These are phyloP conservation scores for Chenopodium album DNA, from an alignment of 148 eudicot species.

Conservation along the genomic window DNA sequence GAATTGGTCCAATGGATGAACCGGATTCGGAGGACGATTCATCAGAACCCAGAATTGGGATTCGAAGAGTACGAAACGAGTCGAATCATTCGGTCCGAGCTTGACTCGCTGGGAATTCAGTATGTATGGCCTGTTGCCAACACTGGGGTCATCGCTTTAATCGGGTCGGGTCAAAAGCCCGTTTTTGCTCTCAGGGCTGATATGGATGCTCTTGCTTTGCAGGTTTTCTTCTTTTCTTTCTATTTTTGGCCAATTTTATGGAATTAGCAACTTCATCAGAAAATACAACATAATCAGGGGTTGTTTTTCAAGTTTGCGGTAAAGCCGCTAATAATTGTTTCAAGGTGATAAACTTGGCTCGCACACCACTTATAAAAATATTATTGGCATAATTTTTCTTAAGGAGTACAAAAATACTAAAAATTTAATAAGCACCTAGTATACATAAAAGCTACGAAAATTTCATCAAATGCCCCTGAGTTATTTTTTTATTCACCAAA, in stretches of 20 bases:
- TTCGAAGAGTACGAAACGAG: constrained; percentile 60
- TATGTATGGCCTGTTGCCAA: constrained; percentile 62
- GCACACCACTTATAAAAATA: too few species aligned
- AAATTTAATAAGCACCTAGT: too few species aligned
- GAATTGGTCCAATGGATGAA: constrained; percentile 58
- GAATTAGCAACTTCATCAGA: too few species aligned
- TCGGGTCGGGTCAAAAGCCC: constrained; percentile 61
- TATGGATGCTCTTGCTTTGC: constrained; percentile 76
- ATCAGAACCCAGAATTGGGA: constrained; percentile 63
- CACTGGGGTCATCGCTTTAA: constrained; percentile 57
- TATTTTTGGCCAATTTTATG: not conserved
- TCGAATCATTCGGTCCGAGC: constrained; percentile 54
- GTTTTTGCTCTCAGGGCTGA: constrained; percentile 66
- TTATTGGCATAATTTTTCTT: too few species aligned
- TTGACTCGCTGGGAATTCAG: constrained; percentile 50
- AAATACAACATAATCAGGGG: too few species aligned
- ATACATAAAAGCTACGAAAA: too few species aligned
- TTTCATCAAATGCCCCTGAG: too few species aligned
- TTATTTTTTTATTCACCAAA: too few species aligned
- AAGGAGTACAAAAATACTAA: too few species aligned
- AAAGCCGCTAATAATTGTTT: too few species aligned
- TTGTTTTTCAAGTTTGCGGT: too few species aligned
- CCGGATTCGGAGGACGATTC: constrained; percentile 50
- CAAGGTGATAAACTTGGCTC: too few species aligned
- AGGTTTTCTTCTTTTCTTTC: constrained; percentile 25